Base-by-base conservation (phyloP, 129 eudicot genomes). In the Pittosporum tobira region DNA sequence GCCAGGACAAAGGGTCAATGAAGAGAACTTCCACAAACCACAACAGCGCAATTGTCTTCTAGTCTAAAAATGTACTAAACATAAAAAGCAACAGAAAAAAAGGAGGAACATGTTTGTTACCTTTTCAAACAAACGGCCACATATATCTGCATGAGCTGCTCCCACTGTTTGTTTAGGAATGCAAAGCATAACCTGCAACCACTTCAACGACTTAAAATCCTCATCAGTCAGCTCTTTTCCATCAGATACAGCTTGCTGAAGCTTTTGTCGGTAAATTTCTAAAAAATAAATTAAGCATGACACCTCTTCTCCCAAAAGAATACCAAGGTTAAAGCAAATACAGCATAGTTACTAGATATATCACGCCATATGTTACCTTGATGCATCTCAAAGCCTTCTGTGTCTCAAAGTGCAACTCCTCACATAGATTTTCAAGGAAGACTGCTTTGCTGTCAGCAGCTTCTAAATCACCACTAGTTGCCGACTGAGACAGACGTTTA, bases 401-500 rank as follows among this genome's bases (percentile, higher is more conserved):
- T 0, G 96, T 77, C 72, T 93, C 94, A 26, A 93, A 81, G 57
- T 73, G 85, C 75, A 93, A 69, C 36, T 82, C 84, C 57, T 87
- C 99, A 38, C 99, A 93, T 21, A 93, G 87, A 48, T 70, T 77
- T 66, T 93, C 96, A 74, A 93, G 99, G 70, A 78, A 87, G 18
- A 79, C 88, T 53, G 99, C 99, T 87, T 93, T 93, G 76, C 99
- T 93, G 22, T 83, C 86, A 43, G 96, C 85, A 46, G 87, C 88
- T 72, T 57, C 83, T 63, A 93, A 61, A 51, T 67, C 74, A 36
- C 99, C 99, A 21, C 85, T 71, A 12, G 83, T 74, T 67, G 87
- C 84, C 12, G 99, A 81, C 59, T 87, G 91, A 23, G 84, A 76
- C 48, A 93, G 82, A 16, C 86, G 86, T 62, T 76, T 87, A 49